Base-by-base conservation (phyloP, 305 asterid species). In the Rubia peregrina region DNA sequence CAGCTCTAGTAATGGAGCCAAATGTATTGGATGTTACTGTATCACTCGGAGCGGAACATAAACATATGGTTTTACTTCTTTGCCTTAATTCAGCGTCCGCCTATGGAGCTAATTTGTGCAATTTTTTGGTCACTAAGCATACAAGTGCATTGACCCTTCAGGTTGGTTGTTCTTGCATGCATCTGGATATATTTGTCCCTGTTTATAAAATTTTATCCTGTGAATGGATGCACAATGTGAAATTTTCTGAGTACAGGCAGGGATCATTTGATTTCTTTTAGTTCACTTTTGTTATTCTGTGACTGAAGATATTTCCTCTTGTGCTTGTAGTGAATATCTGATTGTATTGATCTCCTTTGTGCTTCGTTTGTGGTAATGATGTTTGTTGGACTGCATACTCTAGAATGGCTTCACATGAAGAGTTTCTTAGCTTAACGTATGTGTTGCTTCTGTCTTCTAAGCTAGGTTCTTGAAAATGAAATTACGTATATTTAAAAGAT, bases 91-190 rank as follows among this genome's bases (percentile, higher is more conserved):
- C 97, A 61, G 72, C 91, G 3, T 82, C 91, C 91, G 97, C 98
- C 53, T 93, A 91, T 76, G 97, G 90, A 74, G 97, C 97, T 17
- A 93, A 93, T 81, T 78, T 93, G 76, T 86, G 95, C 85, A 93
- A 93, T 80, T 93, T 93, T 84, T 80, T 93, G 88, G 98, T 93
- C 43, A 93, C 98, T 46, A 93, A 89, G 88, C 90, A 93, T 75
- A 93, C 97, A 22, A 93, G 98, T 74, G 98, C 98, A 59, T 78
- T 93, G 33, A 93, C 98, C 13, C 98, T 93, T 80, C 98, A 93
- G 97, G 98, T 92, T 76, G 30, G 61, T 65, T 74, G 63, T 17
- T n/a, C 61, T 17, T 68, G 65, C 72, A n/a, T 6, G 4, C 61
- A 17, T 30, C 61, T 67, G 16, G 0, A 3, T 2, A 17, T 55